Evolutionary conservation across 2,329 filamentous ascomycete genomes (phyloP).

Genomic region (Dothideomycetidae sp.): DNA sequence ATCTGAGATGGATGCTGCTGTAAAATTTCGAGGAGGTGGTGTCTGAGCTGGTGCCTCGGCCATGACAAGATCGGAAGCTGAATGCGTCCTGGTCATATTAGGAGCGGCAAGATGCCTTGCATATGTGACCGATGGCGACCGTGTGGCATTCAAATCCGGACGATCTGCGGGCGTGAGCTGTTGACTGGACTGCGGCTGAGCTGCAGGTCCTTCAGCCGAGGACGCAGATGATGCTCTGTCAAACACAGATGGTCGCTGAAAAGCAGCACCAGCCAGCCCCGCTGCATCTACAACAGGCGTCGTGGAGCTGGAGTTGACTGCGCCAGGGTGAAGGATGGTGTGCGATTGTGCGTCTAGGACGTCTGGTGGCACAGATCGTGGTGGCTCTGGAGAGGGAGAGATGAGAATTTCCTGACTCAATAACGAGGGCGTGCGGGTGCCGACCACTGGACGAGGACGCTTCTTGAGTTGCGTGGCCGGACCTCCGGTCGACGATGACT

Average conservation of each 20-base stretch:
- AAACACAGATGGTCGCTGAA: background rate
- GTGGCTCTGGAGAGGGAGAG: conserved; percentile 11
- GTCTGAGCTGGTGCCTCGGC: conserved; percentile 31
- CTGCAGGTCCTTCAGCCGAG: conserved; percentile 2
- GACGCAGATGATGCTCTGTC: background rate
- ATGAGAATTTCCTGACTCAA: conserved; percentile 28
- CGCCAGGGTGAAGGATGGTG: background rate
- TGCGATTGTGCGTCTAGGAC: background rate
- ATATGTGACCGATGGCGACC: conserved; percentile 21
- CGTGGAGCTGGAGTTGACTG: background rate
- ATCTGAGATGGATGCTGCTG: conserved; percentile 29
- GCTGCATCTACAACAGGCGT: background rate
- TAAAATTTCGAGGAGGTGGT: conserved; percentile 29
- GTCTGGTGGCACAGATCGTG: conserved; percentile 7
- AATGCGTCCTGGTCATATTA: conserved; percentile 13
- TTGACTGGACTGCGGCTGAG: conserved; percentile 3
- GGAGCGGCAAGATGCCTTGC: conserved; percentile 8
- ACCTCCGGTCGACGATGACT: background rate
- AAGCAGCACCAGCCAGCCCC: background rate
- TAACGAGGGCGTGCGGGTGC: conserved; percentile 26
- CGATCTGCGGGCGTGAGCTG: conserved; percentile 20
- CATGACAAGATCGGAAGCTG: conserved; percentile 33
- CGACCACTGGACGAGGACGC: conserved; percentile 14
- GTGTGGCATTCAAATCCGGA: conserved; percentile 34
- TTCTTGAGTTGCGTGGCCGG: conserved; percentile 17